A percentile compares a stretch with the other conserved stretches of the same genome.
These are phyloP conservation scores for Candida pini DNA, from an alignment of 805 yeast genomes.

Conservation along the genomic window DNA sequence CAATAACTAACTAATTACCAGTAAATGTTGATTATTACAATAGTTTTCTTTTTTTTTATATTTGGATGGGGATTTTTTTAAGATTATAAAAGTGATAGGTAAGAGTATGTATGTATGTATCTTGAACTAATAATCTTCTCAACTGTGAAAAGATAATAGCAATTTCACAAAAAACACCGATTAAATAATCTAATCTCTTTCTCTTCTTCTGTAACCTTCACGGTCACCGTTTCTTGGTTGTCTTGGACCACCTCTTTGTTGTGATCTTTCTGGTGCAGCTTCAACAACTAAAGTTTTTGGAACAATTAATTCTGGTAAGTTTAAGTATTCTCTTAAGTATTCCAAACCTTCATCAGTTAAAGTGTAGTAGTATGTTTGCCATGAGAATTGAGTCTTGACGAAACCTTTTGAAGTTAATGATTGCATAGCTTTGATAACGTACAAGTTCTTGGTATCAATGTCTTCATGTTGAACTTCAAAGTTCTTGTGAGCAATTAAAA, in stretches of 20 bases:
- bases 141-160: too few relatives aligned
- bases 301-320: slow-evolving; percentile 97
- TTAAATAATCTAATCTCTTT: slow-evolving; percentile 31
- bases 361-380: slow-evolving; percentile 99
- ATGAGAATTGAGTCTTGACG: slow-evolving; percentile 99
- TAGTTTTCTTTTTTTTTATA: too few relatives aligned
- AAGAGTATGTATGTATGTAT: too few relatives aligned
- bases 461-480: slow-evolving; percentile 97
- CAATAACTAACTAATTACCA: too few relatives aligned
- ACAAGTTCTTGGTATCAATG: slow-evolving; percentile 96
- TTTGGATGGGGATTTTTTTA: too few relatives aligned
- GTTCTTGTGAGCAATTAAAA: slow-evolving; percentile 99
- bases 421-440: slow-evolving; percentile 97
- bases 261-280: slow-evolving; percentile 74
- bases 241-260: slow-evolving; percentile 43
- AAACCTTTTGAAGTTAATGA: slow-evolving; percentile 97
- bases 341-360: slow-evolving; percentile 99
- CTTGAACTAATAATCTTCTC: too few relatives aligned
- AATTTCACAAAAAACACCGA: too few relatives aligned
- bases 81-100: too few relatives aligned
- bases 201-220: slow-evolving; percentile 61
- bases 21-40: too few relatives aligned
- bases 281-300: slow-evolving; percentile 97
- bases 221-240: slow-evolving; percentile 46
- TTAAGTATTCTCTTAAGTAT: slow-evolving; percentile 95